A percentile compares a stretch with the other conserved stretches of the same genome.
These are phyloP conservation scores for Neoscytalidium dimidiatum DNA, from an alignment of 2,329 filamentous ascomycete species.

Conservation along the genomic window DNA sequence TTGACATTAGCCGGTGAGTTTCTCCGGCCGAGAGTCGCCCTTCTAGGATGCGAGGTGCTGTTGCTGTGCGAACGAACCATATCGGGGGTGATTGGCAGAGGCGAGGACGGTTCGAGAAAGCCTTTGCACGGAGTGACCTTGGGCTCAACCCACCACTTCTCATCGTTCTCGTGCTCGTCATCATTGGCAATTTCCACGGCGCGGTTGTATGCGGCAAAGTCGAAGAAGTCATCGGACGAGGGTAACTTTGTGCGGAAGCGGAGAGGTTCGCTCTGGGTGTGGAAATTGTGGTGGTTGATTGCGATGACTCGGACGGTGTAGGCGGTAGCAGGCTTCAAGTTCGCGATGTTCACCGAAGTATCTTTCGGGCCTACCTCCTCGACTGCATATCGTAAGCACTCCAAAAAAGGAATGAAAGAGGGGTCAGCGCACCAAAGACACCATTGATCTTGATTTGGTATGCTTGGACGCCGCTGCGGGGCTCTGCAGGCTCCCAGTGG, in stretches of 20 bases:
- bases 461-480: slow-evolving; percentile 71
- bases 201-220: slow-evolving; percentile 53
- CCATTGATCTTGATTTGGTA: slow-evolving; percentile 94
- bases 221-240: slow-evolving; percentile 46
- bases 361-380: slow-evolving; percentile 81
- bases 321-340: slow-evolving; percentile 81
- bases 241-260: slow-evolving; percentile 70
- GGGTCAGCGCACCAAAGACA: slow-evolving; percentile 66
- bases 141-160: slow-evolving; percentile 54
- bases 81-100: slow-evolving; percentile 61
- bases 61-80: slow-evolving; percentile 68
- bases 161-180: slow-evolving; percentile 34
- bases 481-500: slow-evolving; percentile 80
- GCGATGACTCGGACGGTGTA: slow-evolving; percentile 94
- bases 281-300: slow-evolving; percentile 88
- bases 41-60: slow-evolving; percentile 56
- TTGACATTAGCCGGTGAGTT: slow-evolving; percentile 64
- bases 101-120: slow-evolving; percentile 61
- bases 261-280: slow-evolving; percentile 82
- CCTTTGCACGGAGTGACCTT: slow-evolving; percentile 55
- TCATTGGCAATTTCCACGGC: slow-evolving; percentile 25
- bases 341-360: slow-evolving; percentile 87
- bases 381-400: slow-evolving; percentile 53
- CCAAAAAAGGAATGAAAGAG: too few relatives aligned
- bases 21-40: slow-evolving; percentile 72